A percentile compares a stretch with the other conserved stretches of the same genome.
These are phyloP conservation scores for Skeletonema tropicum DNA, from an alignment of 108 stramenopile genomes.

Conservation along the genomic window DNA sequence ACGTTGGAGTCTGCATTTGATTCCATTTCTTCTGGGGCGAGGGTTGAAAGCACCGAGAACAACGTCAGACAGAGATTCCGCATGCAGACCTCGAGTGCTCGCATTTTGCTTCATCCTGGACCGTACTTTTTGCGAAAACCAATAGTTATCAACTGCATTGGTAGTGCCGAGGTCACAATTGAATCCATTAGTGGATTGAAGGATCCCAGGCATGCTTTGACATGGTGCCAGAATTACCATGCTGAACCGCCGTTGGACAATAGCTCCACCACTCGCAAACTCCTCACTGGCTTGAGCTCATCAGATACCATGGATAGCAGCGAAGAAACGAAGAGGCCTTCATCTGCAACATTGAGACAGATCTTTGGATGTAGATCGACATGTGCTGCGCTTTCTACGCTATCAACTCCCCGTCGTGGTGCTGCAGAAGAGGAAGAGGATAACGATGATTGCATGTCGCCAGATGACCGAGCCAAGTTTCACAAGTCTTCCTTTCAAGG, in stretches of 20 bases:
- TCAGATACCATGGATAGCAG: background rate
- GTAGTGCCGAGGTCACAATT: conserved; percentile 45
- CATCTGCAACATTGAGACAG: conserved; percentile 27
- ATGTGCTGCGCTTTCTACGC: background rate
- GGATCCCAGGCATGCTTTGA: conserved; percentile 31
- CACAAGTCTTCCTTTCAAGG: conserved; percentile 20
- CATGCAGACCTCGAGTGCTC: conserved; percentile 29
- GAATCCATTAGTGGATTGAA: conserved; percentile 58
- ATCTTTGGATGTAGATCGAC: conserved; percentile 22
- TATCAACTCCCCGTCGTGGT: conserved; percentile 15
- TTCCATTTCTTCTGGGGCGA: conserved; percentile 24
- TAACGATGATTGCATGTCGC: conserved; percentile 2
- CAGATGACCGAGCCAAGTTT: conserved; percentile 13
- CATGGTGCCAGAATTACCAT: conserved; percentile 35
- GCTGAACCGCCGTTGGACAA: conserved; percentile 9
- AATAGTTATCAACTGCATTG: conserved; percentile 52
- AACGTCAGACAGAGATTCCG: conserved; percentile 28
- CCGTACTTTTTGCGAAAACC: conserved; percentile 57
- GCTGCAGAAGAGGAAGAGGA: conserved; percentile 33
- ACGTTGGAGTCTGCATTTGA: conserved; percentile 60
- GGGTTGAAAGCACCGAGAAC: conserved; percentile 10
- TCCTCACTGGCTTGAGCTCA: conserved; percentile 9
- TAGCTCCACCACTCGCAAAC: background rate
- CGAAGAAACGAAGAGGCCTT: conserved; percentile 14
- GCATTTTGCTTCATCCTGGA: conserved; percentile 67